Conservation (phyloP, 2,329 filamentous ascomycete genomes). For the Pseudocercospora vitis region DNA sequence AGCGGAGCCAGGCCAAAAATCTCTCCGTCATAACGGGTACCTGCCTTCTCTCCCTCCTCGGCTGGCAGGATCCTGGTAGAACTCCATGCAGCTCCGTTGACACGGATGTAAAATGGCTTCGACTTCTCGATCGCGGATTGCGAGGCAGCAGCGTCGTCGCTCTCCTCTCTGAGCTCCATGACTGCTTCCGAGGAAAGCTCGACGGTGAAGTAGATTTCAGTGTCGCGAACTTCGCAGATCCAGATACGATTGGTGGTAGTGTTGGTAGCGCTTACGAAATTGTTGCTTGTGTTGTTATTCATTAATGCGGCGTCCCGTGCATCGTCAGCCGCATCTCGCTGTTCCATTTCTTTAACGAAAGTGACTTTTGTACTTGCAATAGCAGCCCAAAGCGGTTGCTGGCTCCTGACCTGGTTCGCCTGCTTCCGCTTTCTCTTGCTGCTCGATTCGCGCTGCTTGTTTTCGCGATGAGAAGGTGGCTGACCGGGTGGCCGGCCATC, state of each 20-base stretch:
- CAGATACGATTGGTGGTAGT: slow-evolving; percentile 63
- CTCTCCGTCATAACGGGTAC: slow-evolving; percentile 66
- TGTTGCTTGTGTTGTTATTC: slow-evolving; percentile 64
- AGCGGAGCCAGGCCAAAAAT: slow-evolving; percentile 67
- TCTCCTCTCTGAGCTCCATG: slow-evolving; percentile 30
- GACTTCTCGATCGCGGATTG: slow-evolving; percentile 59
- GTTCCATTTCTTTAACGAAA: slow-evolving; percentile 75
- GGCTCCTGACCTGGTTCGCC: slow-evolving; percentile 83
- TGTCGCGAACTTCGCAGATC: slow-evolving; percentile 76
- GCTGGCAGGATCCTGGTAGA: slow-evolving; percentile 66
- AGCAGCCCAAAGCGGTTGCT: slow-evolving; percentile 91
- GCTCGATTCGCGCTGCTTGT: slow-evolving; percentile 59
- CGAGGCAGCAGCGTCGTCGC: slow-evolving; percentile 42
- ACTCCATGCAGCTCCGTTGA: slow-evolving; percentile 79
- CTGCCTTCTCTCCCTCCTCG: slow-evolving; percentile 36
- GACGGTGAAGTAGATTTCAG: slow-evolving; percentile 68
- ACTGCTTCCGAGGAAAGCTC: slow-evolving; percentile 35
- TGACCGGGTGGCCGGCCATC: slow-evolving; percentile 53
- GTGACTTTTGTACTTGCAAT: slow-evolving; percentile 95
- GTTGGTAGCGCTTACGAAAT: slow-evolving; percentile 63
- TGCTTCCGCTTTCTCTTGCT: slow-evolving; percentile 87
- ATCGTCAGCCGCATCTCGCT: slow-evolving; percentile 74
- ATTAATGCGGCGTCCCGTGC: slow-evolving; percentile 72
- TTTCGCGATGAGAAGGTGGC: slow-evolving; percentile 53
- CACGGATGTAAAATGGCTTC: slow-evolving; percentile 75